These are phyloP conservation scores for Monosporascus sp. DNA, from an alignment of 2,329 filamentous ascomycete genomes.

Conservation along the genomic window DNA sequence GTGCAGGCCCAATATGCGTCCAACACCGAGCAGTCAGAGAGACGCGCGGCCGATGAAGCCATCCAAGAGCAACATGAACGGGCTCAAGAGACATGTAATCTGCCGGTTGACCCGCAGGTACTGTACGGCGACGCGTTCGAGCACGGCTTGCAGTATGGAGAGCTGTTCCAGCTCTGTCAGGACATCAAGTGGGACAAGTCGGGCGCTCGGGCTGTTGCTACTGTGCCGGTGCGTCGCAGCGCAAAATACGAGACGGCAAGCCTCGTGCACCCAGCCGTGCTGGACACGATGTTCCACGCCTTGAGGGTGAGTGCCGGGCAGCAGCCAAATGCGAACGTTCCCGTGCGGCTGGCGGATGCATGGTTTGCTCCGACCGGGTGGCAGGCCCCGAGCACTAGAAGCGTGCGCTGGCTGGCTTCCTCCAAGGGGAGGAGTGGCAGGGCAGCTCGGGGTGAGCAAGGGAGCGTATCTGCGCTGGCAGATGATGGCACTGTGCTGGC, in stretches of 20 bases:
- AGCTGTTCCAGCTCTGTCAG: constrained; percentile 24
- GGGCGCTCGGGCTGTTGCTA: constrained; percentile 17
- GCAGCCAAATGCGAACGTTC: constrained; percentile 13
- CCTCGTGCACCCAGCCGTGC: constrained; percentile 32
- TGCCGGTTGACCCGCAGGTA: constrained; percentile 17
- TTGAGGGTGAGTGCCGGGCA: constrained; percentile 13
- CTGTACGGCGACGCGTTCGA: constrained; percentile 25
- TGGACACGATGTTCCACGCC: constrained; percentile 32
- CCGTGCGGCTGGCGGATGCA: constrained; percentile 15
- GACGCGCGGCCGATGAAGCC: constrained; percentile 5
- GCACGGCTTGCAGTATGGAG: constrained; percentile 26
- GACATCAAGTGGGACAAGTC: constrained; percentile 25
- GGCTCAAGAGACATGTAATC: constrained; percentile 15
- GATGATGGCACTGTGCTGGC: constrained; percentile 19
- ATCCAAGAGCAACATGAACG: constrained; percentile 8
- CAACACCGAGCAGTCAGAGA: constrained; percentile 4
- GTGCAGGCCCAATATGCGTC: constrained; percentile 13
- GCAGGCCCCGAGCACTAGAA: constrained; percentile 12
- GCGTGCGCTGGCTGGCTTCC: constrained; percentile 11
- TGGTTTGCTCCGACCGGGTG: constrained; percentile 23
- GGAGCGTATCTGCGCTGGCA: constrained; percentile 14
- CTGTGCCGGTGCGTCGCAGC: constrained; percentile 10
- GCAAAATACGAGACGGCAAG: constrained; percentile 15
- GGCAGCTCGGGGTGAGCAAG: constrained; percentile 11
- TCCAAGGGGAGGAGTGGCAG: not conserved